A percentile compares a stretch with the other conserved stretches of the same genome.
Evolutionary conservation across 2,329 filamentous ascomycete genomes (phyloP).

Genomic region (Fonsecaea multimorphosa): DNA sequence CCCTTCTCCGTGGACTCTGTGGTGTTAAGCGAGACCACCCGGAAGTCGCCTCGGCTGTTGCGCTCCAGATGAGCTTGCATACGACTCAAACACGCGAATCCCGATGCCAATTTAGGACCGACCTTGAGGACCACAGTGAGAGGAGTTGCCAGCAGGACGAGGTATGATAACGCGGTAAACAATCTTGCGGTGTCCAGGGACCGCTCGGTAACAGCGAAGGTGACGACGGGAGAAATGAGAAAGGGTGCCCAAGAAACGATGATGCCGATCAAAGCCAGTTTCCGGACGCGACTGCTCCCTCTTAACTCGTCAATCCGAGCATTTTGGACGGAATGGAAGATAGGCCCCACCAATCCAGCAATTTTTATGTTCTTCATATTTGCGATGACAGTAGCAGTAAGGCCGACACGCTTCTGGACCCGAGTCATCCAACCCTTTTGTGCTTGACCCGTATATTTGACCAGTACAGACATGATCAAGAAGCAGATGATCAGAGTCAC

Average conservation of each 20-base stretch:
- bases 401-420: background rate
- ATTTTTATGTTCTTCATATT: background rate
- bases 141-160: background rate
- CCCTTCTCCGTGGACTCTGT: too few relatives aligned
- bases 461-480: background rate
- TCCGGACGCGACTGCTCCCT: background rate
- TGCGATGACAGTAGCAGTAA: background rate
- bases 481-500: background rate
- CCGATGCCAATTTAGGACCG: background rate
- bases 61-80: background rate
- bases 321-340: background rate
- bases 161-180: background rate
- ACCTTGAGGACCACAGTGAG: background rate
- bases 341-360: background rate
- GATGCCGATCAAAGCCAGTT: background rate
- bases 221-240: background rate
- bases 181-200: background rate
- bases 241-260: background rate
- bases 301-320: background rate
- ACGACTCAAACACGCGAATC: background rate
- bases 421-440: background rate
- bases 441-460: too few relatives aligned
- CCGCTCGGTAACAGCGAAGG: background rate
- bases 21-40: background rate
- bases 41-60: background rate